phyloP scores from a whole-genome alignment of 768 basidiomycete species.

The Termitomyces sp. region DNA sequence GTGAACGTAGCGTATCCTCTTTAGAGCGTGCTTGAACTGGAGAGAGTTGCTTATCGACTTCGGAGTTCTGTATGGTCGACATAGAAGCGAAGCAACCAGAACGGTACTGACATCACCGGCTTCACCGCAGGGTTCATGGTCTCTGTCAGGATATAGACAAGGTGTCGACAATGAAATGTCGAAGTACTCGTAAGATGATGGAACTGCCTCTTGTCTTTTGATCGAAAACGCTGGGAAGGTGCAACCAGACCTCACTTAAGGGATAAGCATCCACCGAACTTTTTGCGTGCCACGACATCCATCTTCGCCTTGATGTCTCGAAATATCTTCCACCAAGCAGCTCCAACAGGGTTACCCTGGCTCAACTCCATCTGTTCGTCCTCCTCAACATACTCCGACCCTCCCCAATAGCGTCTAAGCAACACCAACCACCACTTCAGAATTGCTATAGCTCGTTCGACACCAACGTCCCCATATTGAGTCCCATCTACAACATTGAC shows the following conservation, averaged over 20 bases:
- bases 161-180: neutral
- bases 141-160: neutral
- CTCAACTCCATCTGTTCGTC: slow-evolving; percentile 25
- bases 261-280: slow-evolving; percentile 69
- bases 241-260: slow-evolving; percentile 36
- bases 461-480: slow-evolving; percentile 49
- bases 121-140: neutral
- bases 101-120: neutral
- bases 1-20: neutral
- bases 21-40: neutral
- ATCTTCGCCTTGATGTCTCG: slow-evolving; percentile 61
- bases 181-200: neutral
- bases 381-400: slow-evolving; percentile 42
- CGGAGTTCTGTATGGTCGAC: neutral
- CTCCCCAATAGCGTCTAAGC: slow-evolving; percentile 58
- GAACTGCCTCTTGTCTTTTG: neutral
- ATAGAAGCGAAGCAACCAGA: neutral
- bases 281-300: slow-evolving; percentile 57
- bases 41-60: neutral
- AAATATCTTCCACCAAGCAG: slow-evolving; percentile 82
- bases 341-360: slow-evolving; percentile 43
- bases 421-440: slow-evolving; percentile 82
- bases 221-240: neutral
- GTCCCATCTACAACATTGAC: slow-evolving; percentile 58
- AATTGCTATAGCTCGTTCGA: slow-evolving; percentile 65